Conservation (phyloP, 805 yeast species). For the Yamadazyma takamatsuzukensis region DNA sequence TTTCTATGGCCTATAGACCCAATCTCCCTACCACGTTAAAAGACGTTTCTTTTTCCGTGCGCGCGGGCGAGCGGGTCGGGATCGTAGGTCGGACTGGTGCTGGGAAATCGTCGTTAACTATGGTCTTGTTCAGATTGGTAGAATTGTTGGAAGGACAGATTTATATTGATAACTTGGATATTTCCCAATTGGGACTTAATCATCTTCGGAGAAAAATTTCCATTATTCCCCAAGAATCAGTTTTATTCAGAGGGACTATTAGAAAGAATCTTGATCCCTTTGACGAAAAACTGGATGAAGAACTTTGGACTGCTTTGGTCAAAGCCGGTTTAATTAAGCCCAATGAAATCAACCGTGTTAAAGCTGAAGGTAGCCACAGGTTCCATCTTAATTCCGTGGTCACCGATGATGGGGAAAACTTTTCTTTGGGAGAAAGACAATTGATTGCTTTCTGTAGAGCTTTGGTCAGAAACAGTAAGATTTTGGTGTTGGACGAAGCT, state of each 20-base stretch:
- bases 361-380: conserved; percentile 27
- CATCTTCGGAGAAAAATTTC: conserved; percentile 55
- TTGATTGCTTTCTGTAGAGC: conserved; percentile 81
- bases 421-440: conserved; percentile 79
- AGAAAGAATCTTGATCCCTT: conserved; percentile 64
- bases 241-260: conserved; percentile 55
- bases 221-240: conserved; percentile 72
- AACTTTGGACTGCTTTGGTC: conserved; percentile 54
- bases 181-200: conserved; percentile 47
- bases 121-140: conserved; percentile 55
- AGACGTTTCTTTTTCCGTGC: conserved; percentile 39
- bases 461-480: conserved; percentile 66
- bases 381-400: conserved; percentile 44
- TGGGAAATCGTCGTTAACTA: conserved; percentile 67
- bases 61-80: conserved; percentile 68
- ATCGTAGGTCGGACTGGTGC: conserved; percentile 91
- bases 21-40: conserved; percentile 57
- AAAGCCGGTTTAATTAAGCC: conserved; percentile 51
- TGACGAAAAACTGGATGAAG: conserved; percentile 43
- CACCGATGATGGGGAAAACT: conserved; percentile 68
- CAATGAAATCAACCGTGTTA: conserved; percentile 10
- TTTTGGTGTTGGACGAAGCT: conserved; percentile 82
- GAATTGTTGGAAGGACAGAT: conserved; percentile 50
- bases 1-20: conserved; percentile 52
- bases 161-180: conserved; percentile 56